A percentile compares a stretch with the other conserved stretches of the same genome.
Conservation (phyloP, 202 grass and related monocot species). For the Setaria italica region DNA sequence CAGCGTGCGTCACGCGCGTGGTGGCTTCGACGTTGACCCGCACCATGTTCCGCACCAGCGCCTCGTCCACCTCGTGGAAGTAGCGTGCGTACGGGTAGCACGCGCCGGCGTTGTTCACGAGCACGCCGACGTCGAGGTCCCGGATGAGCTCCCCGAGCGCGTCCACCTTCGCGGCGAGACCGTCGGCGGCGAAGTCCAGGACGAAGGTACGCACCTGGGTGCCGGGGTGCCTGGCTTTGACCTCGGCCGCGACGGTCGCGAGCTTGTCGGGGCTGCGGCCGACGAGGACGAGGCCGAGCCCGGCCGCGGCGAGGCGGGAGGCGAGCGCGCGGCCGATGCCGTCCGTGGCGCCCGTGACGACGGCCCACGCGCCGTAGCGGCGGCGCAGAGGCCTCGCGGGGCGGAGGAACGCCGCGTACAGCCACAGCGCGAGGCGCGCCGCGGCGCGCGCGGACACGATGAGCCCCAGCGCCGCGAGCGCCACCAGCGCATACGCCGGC, state of each 20-base stretch:
- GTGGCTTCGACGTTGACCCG: slow-evolving; percentile 25
- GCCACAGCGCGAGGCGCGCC: slow-evolving; percentile 37
- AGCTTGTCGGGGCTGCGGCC: slow-evolving; percentile 34
- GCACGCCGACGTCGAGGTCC: slow-evolving; percentile 3
- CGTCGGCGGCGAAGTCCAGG: neutral
- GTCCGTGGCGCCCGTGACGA: slow-evolving; percentile 53
- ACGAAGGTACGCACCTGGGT: neutral
- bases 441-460: slow-evolving; percentile 20
- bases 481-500: slow-evolving; percentile 38
- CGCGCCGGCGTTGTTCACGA: neutral
- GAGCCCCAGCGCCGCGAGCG: slow-evolving; percentile 40
- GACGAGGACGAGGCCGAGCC: slow-evolving; percentile 26
- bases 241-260: neutral
- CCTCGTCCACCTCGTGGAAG: slow-evolving; percentile 35
- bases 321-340: slow-evolving; percentile 52
- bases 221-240: neutral
- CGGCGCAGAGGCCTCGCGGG: slow-evolving; percentile 49
- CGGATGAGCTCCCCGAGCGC: slow-evolving; percentile 5
- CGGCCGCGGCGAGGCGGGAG: slow-evolving; percentile 1
- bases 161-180: neutral
- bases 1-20: slow-evolving; percentile 14
- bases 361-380: slow-evolving; percentile 55
- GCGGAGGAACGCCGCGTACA: slow-evolving; percentile 63
- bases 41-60: neutral
- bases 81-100: slow-evolving; percentile 20